These are phyloP conservation scores for Xylariaceae sp. DNA, from an alignment of 2,329 filamentous ascomycete genomes.

Conservation along the genomic window DNA sequence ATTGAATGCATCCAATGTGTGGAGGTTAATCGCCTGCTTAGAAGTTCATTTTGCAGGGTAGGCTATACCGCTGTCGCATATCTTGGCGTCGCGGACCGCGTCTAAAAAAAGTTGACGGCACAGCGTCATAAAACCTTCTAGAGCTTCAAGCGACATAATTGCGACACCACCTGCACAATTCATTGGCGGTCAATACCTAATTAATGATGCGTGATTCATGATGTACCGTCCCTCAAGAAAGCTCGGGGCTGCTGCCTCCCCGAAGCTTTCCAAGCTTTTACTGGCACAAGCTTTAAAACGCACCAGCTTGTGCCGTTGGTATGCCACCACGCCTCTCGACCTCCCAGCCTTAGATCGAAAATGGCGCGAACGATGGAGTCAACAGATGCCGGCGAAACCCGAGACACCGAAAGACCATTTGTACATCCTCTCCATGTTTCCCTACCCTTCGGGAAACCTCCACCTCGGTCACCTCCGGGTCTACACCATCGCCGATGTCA, in stretches of 20 bases:
- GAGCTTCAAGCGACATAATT: no score
- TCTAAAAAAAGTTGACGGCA: no score
- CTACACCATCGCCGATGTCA: conserved; percentile 84
- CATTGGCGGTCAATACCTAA: no score
- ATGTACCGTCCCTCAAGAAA: conserved; percentile 24
- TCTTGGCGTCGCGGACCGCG: no score
- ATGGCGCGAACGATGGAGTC: conserved; percentile 48
- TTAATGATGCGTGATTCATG: conserved; percentile 19
- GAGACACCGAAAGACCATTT: conserved; percentile 39
- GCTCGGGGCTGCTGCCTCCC: conserved; percentile 18
- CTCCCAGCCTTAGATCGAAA: conserved; percentile 46
- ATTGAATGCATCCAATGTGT: no score
- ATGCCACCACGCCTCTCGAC: conserved; percentile 35
- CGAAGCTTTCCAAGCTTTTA: conserved; percentile 17
- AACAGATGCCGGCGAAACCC: conserved; percentile 15
- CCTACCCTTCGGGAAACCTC: conserved; percentile 81
- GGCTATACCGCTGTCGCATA: no score
- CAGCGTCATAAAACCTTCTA: no score
- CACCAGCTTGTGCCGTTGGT: conserved; percentile 12
- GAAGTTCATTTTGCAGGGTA: no score
- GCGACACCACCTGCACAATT: no score
- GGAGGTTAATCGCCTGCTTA: no score
- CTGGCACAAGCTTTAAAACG: conserved; percentile 4
- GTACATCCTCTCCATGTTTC: conserved; percentile 89
- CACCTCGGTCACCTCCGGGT: conserved; percentile 86